Percentiles rank a stretch among this genome's conserved stretches.
Conservation (phyloP, 2,329 filamentous ascomycete species). For the Calonectria ilicicola region DNA sequence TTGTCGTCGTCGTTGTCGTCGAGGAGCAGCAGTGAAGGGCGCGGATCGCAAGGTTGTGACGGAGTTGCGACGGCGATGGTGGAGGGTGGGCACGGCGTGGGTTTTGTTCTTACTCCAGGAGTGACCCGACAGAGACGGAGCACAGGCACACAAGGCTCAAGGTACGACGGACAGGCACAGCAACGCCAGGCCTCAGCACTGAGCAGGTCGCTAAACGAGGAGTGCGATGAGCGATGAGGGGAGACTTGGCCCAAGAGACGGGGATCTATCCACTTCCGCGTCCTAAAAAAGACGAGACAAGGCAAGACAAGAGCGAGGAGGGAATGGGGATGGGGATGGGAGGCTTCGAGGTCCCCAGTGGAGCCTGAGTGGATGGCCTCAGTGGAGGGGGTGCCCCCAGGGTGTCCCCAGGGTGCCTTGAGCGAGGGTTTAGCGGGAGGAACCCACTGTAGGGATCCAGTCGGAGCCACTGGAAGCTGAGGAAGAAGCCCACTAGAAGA, state of each 20-base stretch:
- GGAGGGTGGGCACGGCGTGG: constrained; percentile 17
- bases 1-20: background rate
- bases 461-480: constrained; percentile 44
- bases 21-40: background rate
- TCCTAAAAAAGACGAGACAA: constrained; percentile 3
- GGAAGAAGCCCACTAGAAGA: constrained; percentile 43
- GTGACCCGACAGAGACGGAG: background rate
- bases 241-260: background rate
- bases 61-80: constrained; percentile 13
- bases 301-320: constrained; percentile 1
- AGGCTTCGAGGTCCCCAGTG: background rate
- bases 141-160: constrained; percentile 4
- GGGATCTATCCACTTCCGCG: constrained; percentile 7
- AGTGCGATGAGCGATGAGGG: constrained; percentile 5
- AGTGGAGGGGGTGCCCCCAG: constrained; percentile 29
- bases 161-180: background rate
- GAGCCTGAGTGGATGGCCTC: constrained; percentile 30
- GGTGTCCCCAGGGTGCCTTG: background rate
- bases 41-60: constrained; percentile 15
- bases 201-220: background rate
- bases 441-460: constrained; percentile 34
- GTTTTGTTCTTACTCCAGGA: constrained; percentile 17
- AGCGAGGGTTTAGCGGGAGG: constrained; percentile 23
- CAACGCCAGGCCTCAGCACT: background rate
- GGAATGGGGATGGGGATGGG: background rate